A percentile compares a stretch with the other conserved stretches of the same genome.
These are phyloP conservation scores for Fusarium guadeloupense DNA, from an alignment of 2,329 filamentous ascomycete genomes.

Conservation along the genomic window DNA sequence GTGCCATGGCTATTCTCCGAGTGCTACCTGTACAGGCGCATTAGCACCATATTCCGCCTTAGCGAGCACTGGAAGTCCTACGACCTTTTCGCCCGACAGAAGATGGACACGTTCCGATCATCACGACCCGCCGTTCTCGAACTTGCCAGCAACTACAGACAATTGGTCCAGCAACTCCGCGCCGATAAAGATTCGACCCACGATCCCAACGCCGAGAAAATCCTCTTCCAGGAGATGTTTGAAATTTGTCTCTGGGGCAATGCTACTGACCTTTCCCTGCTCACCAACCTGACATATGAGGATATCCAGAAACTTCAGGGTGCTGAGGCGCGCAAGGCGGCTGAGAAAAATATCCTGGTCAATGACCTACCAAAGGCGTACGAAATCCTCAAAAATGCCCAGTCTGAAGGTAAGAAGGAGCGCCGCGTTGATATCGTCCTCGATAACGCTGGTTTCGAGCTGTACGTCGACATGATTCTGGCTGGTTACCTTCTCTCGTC, in stretches of 20 bases:
- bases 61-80: conserved; percentile 88
- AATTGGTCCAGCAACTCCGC: conserved; percentile 74
- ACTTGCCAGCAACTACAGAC: conserved; percentile 79
- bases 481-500: conserved; percentile 88
- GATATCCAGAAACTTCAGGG: conserved; percentile 98
- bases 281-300: conserved; percentile 90
- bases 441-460: conserved; percentile 96
- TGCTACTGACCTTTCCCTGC: conserved; percentile 89
- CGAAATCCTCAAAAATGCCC: conserved; percentile 70
- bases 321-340: conserved; percentile 81
- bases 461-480: conserved; percentile 93
- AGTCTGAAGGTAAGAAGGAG: conserved; percentile 70
- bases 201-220: conserved; percentile 74
- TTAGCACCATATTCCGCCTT: conserved; percentile 79
- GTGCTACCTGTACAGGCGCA: conserved; percentile 92
- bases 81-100: conserved; percentile 89
- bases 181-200: conserved; percentile 60
- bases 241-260: conserved; percentile 98
- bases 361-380: conserved; percentile 85
- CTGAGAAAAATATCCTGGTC: conserved; percentile 90
- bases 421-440: conserved; percentile 92
- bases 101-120: conserved; percentile 90
- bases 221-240: conserved; percentile 91
- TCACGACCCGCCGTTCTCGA: conserved; percentile 88
- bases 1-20: conserved; percentile 91